These are phyloP conservation scores for Melaleuca quinquenervia DNA, from an alignment of 345 rosid species.

Conservation along the genomic window DNA sequence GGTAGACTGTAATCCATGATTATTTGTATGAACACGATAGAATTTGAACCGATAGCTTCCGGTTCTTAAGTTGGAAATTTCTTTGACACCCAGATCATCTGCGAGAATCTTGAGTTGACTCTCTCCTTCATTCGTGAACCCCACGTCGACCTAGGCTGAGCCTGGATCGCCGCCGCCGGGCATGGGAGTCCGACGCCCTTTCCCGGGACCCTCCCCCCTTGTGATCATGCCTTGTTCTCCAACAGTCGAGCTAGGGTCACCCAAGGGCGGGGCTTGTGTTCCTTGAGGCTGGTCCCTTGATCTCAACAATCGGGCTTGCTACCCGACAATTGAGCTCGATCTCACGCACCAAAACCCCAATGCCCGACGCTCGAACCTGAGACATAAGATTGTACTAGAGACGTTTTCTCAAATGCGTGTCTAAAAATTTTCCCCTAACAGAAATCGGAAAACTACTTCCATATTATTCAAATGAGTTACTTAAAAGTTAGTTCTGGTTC, in stretches of 20 bases:
- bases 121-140: fast-evolving
- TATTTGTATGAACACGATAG: neutral
- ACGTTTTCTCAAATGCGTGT: neutral
- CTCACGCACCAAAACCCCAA: neutral
- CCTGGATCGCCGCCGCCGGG: neutral
- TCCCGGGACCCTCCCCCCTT: no score
- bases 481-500: neutral
- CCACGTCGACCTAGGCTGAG: fast-evolving
- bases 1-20: neutral
- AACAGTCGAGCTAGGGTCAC: neutral
- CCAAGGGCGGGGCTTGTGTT: neutral
- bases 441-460: neutral
- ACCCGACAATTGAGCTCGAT: neutral
- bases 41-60: neutral
- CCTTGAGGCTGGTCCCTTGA: neutral
- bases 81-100: neutral
- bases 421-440: neutral
- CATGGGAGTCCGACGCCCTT: neutral
- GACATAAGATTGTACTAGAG: neutral
- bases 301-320: neutral
- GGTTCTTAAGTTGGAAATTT: neutral
- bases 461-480: neutral
- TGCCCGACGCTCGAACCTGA: neutral
- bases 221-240: neutral
- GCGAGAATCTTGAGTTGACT: neutral